Percentiles rank a stretch among this genome's conserved stretches.
phyloP scores from a whole-genome alignment of 1,139 yeast genomes.

The Pichia sp. region DNA sequence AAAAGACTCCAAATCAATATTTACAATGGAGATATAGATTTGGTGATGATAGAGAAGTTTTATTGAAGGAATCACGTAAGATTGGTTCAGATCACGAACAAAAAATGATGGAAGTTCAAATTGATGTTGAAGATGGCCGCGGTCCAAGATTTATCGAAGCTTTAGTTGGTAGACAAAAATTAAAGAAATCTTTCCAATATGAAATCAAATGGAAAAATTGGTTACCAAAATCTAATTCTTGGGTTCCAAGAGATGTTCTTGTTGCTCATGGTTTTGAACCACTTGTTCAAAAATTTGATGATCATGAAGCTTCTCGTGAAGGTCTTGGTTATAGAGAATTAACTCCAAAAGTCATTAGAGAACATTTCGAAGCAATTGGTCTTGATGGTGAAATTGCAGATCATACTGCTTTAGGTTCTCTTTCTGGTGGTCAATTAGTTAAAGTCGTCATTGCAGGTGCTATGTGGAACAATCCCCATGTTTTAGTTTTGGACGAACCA shows the following conservation, averaged over 20 bases:
- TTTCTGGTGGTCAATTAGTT: conserved; percentile 96
- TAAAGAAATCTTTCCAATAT: conserved; percentile 93
- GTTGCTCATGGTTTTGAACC: conserved; percentile 80
- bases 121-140: conserved; percentile 81
- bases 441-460: conserved; percentile 99
- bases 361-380: conserved; percentile 96
- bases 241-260: conserved; percentile 82
- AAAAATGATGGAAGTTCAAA: conserved; percentile 68
- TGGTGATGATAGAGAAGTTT: conserved; percentile 97
- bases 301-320: conserved; percentile 97
- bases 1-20: conserved; percentile 95
- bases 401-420: conserved; percentile 93
- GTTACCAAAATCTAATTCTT: conserved; percentile 89
- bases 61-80: conserved; percentile 87
- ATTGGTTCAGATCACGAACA: conserved; percentile 71
- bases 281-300: conserved; percentile 89
- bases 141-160: conserved; percentile 89
- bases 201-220: conserved; percentile 92
- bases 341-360: conserved; percentile 84
- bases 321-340: conserved; percentile 96
- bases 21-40: conserved; percentile 97
- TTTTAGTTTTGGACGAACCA: conserved; percentile 95
- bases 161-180: conserved; percentile 92
- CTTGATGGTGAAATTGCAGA: conserved; percentile 97
- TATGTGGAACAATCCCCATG: conserved; percentile 99